Conservation (phyloP, 495 filamentous ascomycete genomes). For the Bacidia rubella region DNA sequence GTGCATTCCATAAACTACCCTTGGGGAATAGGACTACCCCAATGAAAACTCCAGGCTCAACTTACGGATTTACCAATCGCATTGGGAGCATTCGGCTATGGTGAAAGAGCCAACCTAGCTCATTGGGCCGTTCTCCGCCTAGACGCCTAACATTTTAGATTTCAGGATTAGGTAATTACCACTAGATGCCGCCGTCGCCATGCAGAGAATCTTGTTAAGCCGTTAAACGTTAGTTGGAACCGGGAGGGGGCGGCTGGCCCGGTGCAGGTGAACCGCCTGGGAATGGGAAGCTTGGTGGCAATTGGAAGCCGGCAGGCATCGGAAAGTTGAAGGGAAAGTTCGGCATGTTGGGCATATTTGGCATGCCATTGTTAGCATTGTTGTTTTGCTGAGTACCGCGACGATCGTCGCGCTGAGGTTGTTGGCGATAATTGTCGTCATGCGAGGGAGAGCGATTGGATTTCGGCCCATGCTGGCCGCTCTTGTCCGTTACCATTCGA, state of each 20-base stretch:
- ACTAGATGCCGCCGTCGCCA: too few species aligned
- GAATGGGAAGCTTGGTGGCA: constrained; percentile 51
- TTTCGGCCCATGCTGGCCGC: constrained; percentile 58
- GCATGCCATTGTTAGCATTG: neutral
- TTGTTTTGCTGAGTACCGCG: constrained; percentile 5
- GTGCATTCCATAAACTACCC: too few species aligned
- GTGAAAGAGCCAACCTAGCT: too few species aligned
- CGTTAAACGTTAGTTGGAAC: constrained; percentile 18
- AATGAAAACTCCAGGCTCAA: too few species aligned
- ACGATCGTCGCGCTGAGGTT: constrained; percentile 24
- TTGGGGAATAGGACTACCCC: too few species aligned
- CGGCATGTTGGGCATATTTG: constrained; percentile 29
- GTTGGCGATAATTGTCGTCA: constrained; percentile 27
- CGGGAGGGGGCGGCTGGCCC: constrained; percentile 37
- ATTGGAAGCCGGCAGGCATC: constrained; percentile 54
- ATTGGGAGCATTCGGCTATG: too few species aligned
- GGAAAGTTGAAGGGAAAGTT: constrained; percentile 54
- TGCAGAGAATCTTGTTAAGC: too few species aligned
- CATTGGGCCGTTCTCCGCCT: too few species aligned
- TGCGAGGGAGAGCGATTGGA: constrained; percentile 36
- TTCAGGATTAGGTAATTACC: too few species aligned
- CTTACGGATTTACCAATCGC: too few species aligned
- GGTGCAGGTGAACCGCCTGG: constrained; percentile 27
- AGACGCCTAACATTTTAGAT: too few species aligned
- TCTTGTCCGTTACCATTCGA: constrained; percentile 66